Evolutionary conservation across 768 basidiomycete genomes (phyloP).

Genomic region (Suillus alpinus): DNA sequence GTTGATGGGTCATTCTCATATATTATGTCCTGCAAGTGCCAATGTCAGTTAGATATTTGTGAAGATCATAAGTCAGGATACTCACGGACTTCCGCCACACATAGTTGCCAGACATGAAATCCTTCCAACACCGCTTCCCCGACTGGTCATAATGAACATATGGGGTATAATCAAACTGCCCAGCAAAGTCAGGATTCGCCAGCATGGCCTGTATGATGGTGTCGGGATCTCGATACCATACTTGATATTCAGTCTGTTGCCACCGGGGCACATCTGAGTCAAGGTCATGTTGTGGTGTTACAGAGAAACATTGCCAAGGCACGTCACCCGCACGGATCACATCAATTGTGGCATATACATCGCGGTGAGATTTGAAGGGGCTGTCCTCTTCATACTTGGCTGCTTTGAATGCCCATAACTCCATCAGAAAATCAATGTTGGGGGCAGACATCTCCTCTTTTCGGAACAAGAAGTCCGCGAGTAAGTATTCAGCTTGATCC

Average conservation of each 20-base stretch:
- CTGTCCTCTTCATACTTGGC: slow-evolving; percentile 8
- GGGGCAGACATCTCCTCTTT: slow-evolving; percentile 18
- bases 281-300: too few relatives aligned
- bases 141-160: neutral
- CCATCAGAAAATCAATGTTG: slow-evolving; percentile 15
- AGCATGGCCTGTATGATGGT: slow-evolving; percentile 18
- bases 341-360: too few relatives aligned
- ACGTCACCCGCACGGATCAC: too few relatives aligned
- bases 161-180: slow-evolving; percentile 19
- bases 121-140: too few relatives aligned
- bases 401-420: slow-evolving; percentile 15
- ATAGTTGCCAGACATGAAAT: too few relatives aligned
- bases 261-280: too few relatives aligned
- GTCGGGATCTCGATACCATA: slow-evolving; percentile 25
- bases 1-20: neutral
- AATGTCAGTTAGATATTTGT: too few relatives aligned
- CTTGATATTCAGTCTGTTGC: slow-evolving; percentile 15
- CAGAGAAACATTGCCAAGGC: too few relatives aligned
- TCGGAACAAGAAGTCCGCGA: slow-evolving; percentile 17
- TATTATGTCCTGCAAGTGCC: too few relatives aligned
- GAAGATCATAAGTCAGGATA: too few relatives aligned
- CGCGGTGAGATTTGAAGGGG: slow-evolving; percentile 22
- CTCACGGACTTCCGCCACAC: too few relatives aligned
- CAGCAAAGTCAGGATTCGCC: slow-evolving; percentile 19
- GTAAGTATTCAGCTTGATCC: too few relatives aligned